Evolutionary conservation across 2,329 filamentous ascomycete species (phyloP), one percentile per base, ranked within the genome.

Genomic region (Exophiala mesophila): DNA sequence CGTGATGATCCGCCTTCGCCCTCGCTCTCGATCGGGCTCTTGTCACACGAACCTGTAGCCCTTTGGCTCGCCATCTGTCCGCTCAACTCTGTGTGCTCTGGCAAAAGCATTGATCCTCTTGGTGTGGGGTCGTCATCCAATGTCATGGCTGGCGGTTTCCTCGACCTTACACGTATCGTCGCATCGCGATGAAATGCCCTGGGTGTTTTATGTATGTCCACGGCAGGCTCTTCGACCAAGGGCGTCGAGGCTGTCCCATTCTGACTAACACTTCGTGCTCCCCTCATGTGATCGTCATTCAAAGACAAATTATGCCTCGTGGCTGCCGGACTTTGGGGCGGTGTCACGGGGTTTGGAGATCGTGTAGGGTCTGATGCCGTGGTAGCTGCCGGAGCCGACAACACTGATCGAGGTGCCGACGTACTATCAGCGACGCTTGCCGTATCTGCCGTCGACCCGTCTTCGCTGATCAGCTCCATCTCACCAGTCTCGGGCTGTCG

Each of bases 331-430:
- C 69, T 73, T 39, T 66, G 58, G 4, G 71, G 73, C 15, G 74
- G 75, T 8, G 73, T 77, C 10, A 73, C 63, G 12, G 69, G 68
- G 42, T 77, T 74, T 26, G 76, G 68, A 36, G 76, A 74, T 3
- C 72, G 69, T 52, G 82, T 80, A 0, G 77, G 69, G 30, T 42
- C 40, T 4, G 44, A 45, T n/a, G 44, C 45, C 28, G 40, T 41
- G 5, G 81, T 76, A 0, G 75, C 73, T 1, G 72, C 64, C 6
- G 76, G 67, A 28, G 78, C 66, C 5, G 78, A 66, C 28, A 78
- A 67, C 6, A 69, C 58, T 3, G 67, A 67, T 1, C 63, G 79
- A 1, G 74, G 54, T 3, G 45, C 47, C 29, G 63, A 59, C 6
- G 59, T 62, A 5, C 64, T 63, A 37, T 68, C 68, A 10, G 64